Base-by-base conservation (phyloP, 2,329 filamentous ascomycete species). In the Fusarium tanahbumbuense region DNA sequence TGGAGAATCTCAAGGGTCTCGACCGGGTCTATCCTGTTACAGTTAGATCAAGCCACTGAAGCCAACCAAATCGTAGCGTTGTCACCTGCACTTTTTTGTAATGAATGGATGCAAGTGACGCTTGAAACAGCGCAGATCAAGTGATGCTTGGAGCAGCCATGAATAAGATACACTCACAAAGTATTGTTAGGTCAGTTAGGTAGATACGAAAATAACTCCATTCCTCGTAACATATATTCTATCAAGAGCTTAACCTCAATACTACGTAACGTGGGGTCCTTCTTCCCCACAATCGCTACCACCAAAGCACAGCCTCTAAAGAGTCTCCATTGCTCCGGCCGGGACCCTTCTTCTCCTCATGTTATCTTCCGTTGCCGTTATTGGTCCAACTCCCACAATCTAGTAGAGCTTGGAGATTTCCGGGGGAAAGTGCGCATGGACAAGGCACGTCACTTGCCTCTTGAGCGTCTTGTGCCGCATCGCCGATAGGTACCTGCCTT, bases 251-350 rank as follows among this genome's bases (percentile, higher is more conserved):
- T 18, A 20, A 16, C 18, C 22, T 42, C 41, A 4, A 22, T 44
- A 44, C 20, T 18, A 44, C 41, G 13, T 16, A 60, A 57, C 45
- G 54, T 66, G 65, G 65, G 65, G 65, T 54, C 30, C 20, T 22
- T 40, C 41, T 27, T 56, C 66, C 28, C 65, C 61, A 60, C 66
- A 57, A 30, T 42, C 54, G 44, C 37, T 58, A 30, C 32, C 37
- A 55, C 54, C 23, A 37, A 53, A 41, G 28, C 37, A 47, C 23
- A 61, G 44, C 44, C 56, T 40, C 50, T 63, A 42, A 44, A 64
- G 34, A 37, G 69, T 64, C 70, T 74, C 73, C 73, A 73, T 75
- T 75, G 56, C 73, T 64, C 73, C 73, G 73, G 63, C 63, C 62
- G 62, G 41, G 44, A 54, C 40, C 37, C 44, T 67, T 49, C 32